A percentile compares a stretch with the other conserved stretches of the same genome.
phyloP scores from a whole-genome alignment of 2,329 filamentous ascomycete genomes.

The Thielaviopsis ethacetica region DNA sequence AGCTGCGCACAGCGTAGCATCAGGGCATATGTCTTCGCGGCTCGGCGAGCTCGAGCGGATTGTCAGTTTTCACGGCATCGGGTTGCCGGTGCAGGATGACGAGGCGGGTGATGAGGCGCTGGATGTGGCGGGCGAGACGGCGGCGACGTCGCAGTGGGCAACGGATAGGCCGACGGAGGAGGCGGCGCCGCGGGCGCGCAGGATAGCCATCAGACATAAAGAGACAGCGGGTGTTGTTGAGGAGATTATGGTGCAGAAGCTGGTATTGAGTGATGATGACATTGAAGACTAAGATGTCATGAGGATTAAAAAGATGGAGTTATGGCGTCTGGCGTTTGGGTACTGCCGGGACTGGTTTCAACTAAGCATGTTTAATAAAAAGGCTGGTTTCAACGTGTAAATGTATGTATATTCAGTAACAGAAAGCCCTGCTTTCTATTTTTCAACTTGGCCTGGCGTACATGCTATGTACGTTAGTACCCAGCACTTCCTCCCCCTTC shows the following conservation, averaged over 20 bases:
- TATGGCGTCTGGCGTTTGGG: too few relatives aligned
- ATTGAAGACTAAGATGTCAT: slow-evolving; percentile 67
- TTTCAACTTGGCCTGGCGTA: too few relatives aligned
- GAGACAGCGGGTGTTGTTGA: slow-evolving; percentile 15
- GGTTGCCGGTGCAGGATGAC: slow-evolving; percentile 22
- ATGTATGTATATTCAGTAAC: too few relatives aligned
- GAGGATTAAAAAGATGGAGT: background rate
- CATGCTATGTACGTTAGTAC: too few relatives aligned
- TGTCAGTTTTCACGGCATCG: slow-evolving; percentile 46
- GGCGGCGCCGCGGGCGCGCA: slow-evolving; percentile 31
- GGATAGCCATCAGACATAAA: slow-evolving; percentile 21
- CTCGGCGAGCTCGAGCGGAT: slow-evolving; percentile 50
- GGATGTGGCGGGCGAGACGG: slow-evolving; percentile 18
- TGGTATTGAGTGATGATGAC: slow-evolving; percentile 68
- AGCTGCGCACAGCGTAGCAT: slow-evolving; percentile 14
- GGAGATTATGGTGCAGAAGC: slow-evolving; percentile 39
- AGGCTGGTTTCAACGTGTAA: too few relatives aligned
- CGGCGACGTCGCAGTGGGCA: slow-evolving; percentile 28
- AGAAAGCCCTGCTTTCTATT: too few relatives aligned
- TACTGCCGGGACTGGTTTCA: too few relatives aligned
- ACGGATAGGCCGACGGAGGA: slow-evolving; percentile 45
- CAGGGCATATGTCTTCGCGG: slow-evolving; percentile 14
- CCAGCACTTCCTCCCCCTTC: too few relatives aligned
- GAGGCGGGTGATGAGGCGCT: slow-evolving; percentile 29
- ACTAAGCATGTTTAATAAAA: too few relatives aligned